Percentiles rank a stretch among this genome's conserved stretches.
These are phyloP conservation scores for Botrytis byssoidea DNA, from an alignment of 2,329 filamentous ascomycete species.

Conservation along the genomic window DNA sequence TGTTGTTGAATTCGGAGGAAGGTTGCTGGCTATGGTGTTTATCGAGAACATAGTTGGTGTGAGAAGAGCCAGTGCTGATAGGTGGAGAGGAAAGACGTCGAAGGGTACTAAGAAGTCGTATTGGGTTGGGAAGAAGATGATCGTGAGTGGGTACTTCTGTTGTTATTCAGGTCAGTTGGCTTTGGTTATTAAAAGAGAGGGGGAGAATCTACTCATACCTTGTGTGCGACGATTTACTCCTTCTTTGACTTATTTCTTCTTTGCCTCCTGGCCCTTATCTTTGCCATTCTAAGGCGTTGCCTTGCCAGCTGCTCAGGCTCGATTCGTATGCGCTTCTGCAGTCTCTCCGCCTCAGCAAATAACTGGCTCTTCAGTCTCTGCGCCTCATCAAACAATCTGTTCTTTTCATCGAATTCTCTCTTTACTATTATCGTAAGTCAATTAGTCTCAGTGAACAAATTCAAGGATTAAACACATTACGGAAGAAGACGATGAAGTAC, in stretches of 20 bases:
- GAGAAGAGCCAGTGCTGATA: background rate
- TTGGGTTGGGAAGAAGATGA: background rate
- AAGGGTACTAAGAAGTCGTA: background rate
- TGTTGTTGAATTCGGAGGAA: background rate
- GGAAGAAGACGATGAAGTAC: background rate
- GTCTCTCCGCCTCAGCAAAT: no score
- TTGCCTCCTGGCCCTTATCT: background rate
- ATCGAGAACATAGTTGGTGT: background rate
- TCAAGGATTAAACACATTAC: background rate
- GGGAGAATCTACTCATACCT: background rate
- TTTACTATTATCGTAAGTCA: background rate
- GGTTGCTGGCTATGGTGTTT: background rate
- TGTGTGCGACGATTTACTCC: background rate
- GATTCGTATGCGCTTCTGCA: no score
- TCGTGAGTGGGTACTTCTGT: background rate
- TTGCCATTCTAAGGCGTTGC: background rate
- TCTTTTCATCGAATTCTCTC: no score
- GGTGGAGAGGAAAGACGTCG: background rate
- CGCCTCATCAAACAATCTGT: background rate
- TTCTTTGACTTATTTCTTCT: background rate
- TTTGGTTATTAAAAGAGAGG: rapidly evolving
- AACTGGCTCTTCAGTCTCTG: no score
- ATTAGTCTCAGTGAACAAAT: background rate
- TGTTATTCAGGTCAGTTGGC: background rate
- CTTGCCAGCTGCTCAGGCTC: no score